Base-by-base conservation (phyloP, 1,284 basidiomycete genomes). In the Puccinia sorghi region DNA sequence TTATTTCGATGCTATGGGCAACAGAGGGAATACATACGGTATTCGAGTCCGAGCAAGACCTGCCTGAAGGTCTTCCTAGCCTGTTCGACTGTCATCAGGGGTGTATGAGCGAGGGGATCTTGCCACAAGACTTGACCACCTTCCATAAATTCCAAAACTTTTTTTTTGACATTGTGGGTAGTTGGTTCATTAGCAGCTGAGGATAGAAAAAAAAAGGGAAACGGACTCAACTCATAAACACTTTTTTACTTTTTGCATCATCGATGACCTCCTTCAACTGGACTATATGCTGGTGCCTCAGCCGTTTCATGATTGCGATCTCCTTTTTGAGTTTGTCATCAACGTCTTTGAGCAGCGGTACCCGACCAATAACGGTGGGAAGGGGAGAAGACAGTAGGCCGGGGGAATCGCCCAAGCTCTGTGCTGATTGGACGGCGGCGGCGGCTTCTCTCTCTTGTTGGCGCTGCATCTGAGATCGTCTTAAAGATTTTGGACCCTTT, bases 251-350 rank as follows among this genome's bases (percentile, higher is more conserved):
- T 80, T 92, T 88, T 32, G 90, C 90, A 85, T 98, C 96, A 85
- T 99, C 95, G 82, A 99, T 97, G 83, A 98, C 94, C 85, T 97
- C 94, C 83, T 91, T 90, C 80, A 99, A 88, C 81, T 91, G 88
- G 6, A 99, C 96, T 79, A 99, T 91, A 84, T 99, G 92, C 0
- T 91, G 90, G 84, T 99, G 95, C 80, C 90, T 87, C 83, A 93
- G 90, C 84, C 97, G 95, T 86, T 97, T 97, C 92, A 99, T 94
- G 84, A 99, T 96, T 6, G 95, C 96, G 81, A 99, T 97, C 86
- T 99, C 94, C 83, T 90, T 90, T 82, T 89, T 88, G 82, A 94
- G 92, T 86, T 92, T 92, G 82, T 89, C 88, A 83, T 93, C 92
- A 64, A 91, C 76, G 50, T 79, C 76, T 32, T 67, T 71, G 56